These are phyloP conservation scores for Pleurotus sapidus DNA, from an alignment of 768 basidiomycete species.

Conservation along the genomic window DNA sequence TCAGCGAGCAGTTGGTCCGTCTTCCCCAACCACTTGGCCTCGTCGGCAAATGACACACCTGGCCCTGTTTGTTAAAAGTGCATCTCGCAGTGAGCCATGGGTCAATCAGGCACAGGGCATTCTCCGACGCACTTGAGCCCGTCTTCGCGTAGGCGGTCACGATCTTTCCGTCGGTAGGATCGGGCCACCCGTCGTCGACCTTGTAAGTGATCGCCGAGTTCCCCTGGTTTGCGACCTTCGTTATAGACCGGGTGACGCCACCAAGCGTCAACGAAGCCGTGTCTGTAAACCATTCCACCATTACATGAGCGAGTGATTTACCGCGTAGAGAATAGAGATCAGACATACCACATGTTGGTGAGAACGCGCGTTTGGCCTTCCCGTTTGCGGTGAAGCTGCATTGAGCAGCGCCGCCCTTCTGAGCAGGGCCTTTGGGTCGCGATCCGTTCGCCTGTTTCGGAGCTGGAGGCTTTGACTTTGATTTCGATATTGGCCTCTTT, in stretches of 20 bases:
- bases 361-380: background rate
- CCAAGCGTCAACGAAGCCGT: background rate
- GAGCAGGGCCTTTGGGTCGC: no score
- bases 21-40: background rate
- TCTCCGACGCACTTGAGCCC: background rate
- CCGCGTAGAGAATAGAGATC: no score
- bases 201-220: background rate
- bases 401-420: no score
- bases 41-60: background rate
- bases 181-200: background rate
- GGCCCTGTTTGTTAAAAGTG: background rate
- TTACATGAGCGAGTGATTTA: background rate
- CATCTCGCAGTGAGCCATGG: background rate
- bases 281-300: background rate
- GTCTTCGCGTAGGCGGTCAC: conserved; percentile 1
- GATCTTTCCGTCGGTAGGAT: background rate
- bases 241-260: background rate
- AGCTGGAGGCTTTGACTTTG: no score
- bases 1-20: background rate
- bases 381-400: background rate
- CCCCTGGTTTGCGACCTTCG: background rate
- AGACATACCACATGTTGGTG: background rate
- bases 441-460: no score
- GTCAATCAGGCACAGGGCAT: background rate
- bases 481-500: no score